A percentile compares a stretch with the other conserved stretches of the same genome.
phyloP scores from a whole-genome alignment of 768 basidiomycete species.

The Pulveroboletus sp. region DNA sequence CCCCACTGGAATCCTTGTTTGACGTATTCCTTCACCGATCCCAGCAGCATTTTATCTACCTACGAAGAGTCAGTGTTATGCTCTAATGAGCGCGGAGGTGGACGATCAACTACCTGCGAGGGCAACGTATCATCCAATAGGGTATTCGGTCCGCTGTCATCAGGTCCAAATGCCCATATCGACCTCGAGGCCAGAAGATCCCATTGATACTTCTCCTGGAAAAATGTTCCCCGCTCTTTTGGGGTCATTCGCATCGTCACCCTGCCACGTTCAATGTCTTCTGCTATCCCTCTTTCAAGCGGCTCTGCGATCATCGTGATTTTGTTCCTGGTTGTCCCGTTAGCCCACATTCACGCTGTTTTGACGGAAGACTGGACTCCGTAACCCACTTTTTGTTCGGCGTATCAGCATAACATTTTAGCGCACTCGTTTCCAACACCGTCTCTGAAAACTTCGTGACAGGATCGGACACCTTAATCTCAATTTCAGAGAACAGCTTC shows the following conservation, averaged over 20 bases:
- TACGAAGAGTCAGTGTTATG: slow-evolving; percentile 25
- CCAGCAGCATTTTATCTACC: slow-evolving; percentile 91
- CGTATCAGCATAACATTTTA: slow-evolving; percentile 99
- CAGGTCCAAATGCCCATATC: slow-evolving; percentile 99
- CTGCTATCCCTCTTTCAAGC: slow-evolving; percentile 89
- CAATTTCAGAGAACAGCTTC: slow-evolving; percentile 91
- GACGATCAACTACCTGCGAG: slow-evolving; percentile 58
- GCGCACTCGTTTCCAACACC: slow-evolving; percentile 92
- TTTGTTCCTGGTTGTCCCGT: slow-evolving; percentile 65
- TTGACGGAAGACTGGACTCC: not conserved
- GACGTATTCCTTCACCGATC: slow-evolving; percentile 87
- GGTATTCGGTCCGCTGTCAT: slow-evolving; percentile 91
- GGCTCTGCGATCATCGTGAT: slow-evolving; percentile 99
- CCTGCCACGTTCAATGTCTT: slow-evolving; percentile 91
- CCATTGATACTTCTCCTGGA: slow-evolving; percentile 97
- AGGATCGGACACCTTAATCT: slow-evolving; percentile 99
- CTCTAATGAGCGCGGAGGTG: not conserved
- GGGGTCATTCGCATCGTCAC: slow-evolving; percentile 93
- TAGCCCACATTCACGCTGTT: slow-evolving; percentile 8
- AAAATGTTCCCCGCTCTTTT: slow-evolving; percentile 93
- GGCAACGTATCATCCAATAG: slow-evolving; percentile 95
- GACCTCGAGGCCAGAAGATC: slow-evolving; percentile 95
- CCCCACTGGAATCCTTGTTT: slow-evolving; percentile 99
- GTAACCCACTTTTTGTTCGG: slow-evolving; percentile 91
- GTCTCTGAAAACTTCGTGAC: slow-evolving; percentile 99